Evolutionary conservation across 305 asterid genomes (phyloP).

Genomic region (Ajuga reptans): DNA sequence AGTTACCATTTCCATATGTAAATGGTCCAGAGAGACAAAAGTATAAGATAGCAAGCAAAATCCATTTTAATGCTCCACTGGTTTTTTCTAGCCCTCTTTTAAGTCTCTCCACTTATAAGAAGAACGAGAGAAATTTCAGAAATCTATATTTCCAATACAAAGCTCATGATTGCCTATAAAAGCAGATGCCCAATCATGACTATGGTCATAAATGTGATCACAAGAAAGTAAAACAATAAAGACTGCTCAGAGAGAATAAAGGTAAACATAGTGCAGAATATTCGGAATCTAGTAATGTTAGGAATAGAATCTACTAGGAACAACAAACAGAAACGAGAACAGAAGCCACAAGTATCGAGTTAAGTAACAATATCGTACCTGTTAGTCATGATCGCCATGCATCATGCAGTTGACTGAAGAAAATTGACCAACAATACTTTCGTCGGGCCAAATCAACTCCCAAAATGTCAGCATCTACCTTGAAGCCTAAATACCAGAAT

Average conservation of each 20-base stretch:
- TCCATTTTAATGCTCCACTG: not conserved
- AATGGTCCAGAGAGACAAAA: not conserved
- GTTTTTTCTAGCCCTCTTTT: not conserved
- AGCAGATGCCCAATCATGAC: not conserved
- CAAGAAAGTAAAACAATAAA: not conserved
- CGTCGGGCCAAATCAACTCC: not conserved
- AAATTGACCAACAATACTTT: not conserved
- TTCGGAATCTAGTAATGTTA: not conserved
- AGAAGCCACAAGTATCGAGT: not conserved
- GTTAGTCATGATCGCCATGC: constrained; percentile 7
- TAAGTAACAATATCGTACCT: constrained; percentile 9
- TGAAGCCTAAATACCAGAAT: not conserved
- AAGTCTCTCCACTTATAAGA: not conserved
- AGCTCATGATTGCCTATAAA: not conserved
- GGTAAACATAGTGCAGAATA: not conserved
- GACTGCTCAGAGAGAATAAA: not conserved
- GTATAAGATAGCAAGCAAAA: not conserved
- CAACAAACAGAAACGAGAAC: not conserved
- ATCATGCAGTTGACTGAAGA: constrained; percentile 9
- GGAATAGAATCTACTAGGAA: not conserved
- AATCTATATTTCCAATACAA: not conserved
- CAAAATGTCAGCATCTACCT: not conserved
- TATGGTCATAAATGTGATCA: not conserved
- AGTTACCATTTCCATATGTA: not conserved
- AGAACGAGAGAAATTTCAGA: not conserved